Evolutionary conservation across 768 basidiomycete genomes (phyloP).

Genomic region (Ramaria rubella): DNA sequence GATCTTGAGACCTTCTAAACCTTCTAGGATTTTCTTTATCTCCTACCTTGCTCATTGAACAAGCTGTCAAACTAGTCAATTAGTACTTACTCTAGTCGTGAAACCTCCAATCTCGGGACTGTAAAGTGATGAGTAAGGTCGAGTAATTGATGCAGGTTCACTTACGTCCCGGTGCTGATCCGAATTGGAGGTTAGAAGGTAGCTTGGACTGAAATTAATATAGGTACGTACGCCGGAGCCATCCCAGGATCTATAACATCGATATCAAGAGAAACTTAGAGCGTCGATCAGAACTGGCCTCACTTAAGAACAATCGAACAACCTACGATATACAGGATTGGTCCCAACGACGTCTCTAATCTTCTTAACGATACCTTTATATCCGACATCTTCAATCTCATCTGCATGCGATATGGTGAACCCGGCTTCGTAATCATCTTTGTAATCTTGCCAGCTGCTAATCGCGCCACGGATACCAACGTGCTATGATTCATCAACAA

Average conservation of each 20-base stretch:
- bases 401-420: conserved; percentile 17
- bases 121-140: conserved; percentile 14
- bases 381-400: conserved; percentile 29
- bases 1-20: conserved; percentile 29
- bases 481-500: conserved; percentile 16
- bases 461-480: conserved; percentile 26
- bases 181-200: not conserved
- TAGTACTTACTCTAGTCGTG: conserved; percentile 19
- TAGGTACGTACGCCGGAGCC: conserved; percentile 17
- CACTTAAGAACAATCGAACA: conserved; percentile 60
- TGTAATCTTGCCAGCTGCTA: conserved; percentile 24
- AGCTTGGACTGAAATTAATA: not conserved
- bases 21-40: conserved; percentile 32
- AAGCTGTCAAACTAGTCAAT: not conserved
- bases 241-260: conserved; percentile 20
- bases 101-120: conserved; percentile 31
- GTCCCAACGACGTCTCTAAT: conserved; percentile 28
- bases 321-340: conserved; percentile 28
- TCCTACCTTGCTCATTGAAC: conserved; percentile 13
- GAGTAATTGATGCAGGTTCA: not conserved
- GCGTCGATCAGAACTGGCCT: not conserved
- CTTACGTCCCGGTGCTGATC: conserved; percentile 50
- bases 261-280: conserved; percentile 19
- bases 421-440: conserved; percentile 25
- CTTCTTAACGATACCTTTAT: conserved; percentile 26